Percentiles rank a stretch among this genome's conserved stretches.
Conservation (phyloP, 176 grass and related monocot genomes). For the Microstegium vimineum region DNA sequence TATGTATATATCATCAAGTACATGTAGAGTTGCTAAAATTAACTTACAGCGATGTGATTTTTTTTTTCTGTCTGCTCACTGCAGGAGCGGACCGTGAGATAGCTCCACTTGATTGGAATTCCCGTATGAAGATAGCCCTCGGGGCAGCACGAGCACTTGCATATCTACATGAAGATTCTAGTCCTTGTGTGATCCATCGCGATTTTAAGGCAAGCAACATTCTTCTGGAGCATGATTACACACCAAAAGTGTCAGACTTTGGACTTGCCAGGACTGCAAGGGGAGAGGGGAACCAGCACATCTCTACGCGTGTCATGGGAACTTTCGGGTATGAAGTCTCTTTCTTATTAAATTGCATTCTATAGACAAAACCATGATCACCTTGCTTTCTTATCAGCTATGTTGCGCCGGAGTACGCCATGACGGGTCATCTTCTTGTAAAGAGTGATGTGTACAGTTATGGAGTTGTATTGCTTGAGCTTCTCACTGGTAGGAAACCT, state of each 20-base stretch:
- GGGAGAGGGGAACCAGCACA: constrained; percentile 81
- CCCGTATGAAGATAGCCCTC: constrained; percentile 91
- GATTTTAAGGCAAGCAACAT: constrained; percentile 99
- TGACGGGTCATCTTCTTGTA: constrained; percentile 97
- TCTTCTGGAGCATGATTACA: constrained; percentile 88
- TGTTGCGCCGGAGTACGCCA: constrained; percentile 96
- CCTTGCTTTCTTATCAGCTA: constrained; percentile 38
- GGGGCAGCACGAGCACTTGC: constrained; percentile 86
- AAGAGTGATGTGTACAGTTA: constrained; percentile 99
- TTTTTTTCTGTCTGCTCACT: constrained; percentile 18
- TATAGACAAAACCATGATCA: constrained; percentile 13
- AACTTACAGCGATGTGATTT: background rate
- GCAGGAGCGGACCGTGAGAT: constrained; percentile 61
- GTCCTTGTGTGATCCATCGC: constrained; percentile 90
- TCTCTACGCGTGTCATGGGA: constrained; percentile 95
- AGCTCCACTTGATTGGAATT: constrained; percentile 80
- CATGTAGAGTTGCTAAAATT: constrained; percentile 6
- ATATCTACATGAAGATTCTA: constrained; percentile 97
- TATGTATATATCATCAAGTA: constrained; percentile 37
- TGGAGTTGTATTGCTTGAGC: constrained; percentile 93
- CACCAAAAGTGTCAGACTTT: constrained; percentile 94
- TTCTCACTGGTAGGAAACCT: constrained; percentile 92
- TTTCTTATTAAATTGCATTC: background rate
- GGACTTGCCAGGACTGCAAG: constrained; percentile 82
- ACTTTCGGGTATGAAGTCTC: constrained; percentile 72